Percentiles rank a stretch among this genome's conserved stretches.
Evolutionary conservation across 345 rosid species (phyloP).

Genomic region (Salix caprea): DNA sequence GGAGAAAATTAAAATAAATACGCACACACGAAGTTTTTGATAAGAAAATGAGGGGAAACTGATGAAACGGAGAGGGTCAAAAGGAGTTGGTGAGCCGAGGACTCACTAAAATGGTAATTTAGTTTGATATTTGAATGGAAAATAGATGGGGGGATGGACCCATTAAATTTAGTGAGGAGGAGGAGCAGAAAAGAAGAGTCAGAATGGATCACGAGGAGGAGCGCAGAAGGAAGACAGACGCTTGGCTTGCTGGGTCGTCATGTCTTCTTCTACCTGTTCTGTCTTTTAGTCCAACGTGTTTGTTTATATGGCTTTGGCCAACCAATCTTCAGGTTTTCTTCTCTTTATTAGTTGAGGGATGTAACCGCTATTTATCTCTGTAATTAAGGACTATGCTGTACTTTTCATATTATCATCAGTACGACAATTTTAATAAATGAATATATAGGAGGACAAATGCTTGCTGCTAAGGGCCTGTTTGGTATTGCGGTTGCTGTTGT

Average conservation of each 20-base stretch:
- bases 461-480: too few relatives aligned
- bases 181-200: neutral
- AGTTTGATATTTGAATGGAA: neutral
- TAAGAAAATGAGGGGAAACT: neutral
- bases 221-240: slow-evolving; percentile 4
- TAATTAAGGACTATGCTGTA: neutral
- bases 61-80: neutral
- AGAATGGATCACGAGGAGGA: slow-evolving; percentile 8
- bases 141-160: neutral
- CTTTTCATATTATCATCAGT: neutral
- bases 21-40: neutral
- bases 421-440: too few relatives aligned
- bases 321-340: neutral
- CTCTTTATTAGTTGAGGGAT: neutral
- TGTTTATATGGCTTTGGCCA: neutral
- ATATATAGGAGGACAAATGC: neutral
- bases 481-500: too few relatives aligned
- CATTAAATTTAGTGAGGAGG: neutral
- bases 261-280: neutral
- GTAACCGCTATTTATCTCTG: neutral
- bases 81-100: neutral
- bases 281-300: neutral
- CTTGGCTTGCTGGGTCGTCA: neutral
- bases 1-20: too few relatives aligned
- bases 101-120: too few relatives aligned